A percentile compares a stretch with the other conserved stretches of the same genome.
Evolutionary conservation across 352 stramenopile species (phyloP).

Genomic region (Phytophthora rubi): DNA sequence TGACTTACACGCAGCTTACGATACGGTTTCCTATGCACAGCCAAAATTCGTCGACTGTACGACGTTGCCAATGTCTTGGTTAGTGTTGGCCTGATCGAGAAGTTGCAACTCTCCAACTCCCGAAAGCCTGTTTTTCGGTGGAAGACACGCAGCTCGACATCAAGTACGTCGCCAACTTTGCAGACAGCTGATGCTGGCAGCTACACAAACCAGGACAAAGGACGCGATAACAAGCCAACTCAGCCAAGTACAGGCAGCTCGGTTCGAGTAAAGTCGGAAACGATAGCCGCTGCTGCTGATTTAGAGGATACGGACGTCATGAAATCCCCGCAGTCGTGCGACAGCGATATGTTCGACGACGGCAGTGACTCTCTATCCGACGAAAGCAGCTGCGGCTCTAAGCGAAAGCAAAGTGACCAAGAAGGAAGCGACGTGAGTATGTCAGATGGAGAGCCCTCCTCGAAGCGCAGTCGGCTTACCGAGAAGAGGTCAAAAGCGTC

Average conservation of each 20-base stretch:
- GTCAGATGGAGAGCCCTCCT: slow-evolving; percentile 38
- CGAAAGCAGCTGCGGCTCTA: slow-evolving; percentile 39
- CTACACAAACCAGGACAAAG: neutral
- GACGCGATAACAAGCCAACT: slow-evolving; percentile 8
- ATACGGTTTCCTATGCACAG: slow-evolving; percentile 33
- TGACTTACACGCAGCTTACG: neutral
- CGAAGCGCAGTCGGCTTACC: slow-evolving; percentile 29
- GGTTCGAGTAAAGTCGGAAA: slow-evolving; percentile 16
- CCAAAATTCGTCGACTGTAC: slow-evolving; percentile 96
- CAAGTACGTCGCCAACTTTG: neutral
- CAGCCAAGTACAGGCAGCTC: neutral
- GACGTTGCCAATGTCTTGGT: slow-evolving; percentile 98
- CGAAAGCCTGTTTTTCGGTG: slow-evolving; percentile 89
- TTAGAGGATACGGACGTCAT: slow-evolving; percentile 33
- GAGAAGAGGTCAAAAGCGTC: slow-evolving; percentile 7
- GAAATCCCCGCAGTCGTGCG: slow-evolving; percentile 67
- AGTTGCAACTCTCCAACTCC: slow-evolving; percentile 83
- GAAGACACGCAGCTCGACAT: slow-evolving; percentile 44
- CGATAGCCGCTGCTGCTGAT: slow-evolving; percentile 14
- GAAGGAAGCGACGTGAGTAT: slow-evolving; percentile 35
- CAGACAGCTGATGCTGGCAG: neutral
- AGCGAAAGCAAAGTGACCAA: slow-evolving; percentile 53
- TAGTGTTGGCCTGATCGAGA: slow-evolving; percentile 92
- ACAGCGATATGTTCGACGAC: slow-evolving; percentile 68
- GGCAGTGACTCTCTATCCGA: slow-evolving; percentile 66